A percentile compares a stretch with the other conserved stretches of the same genome.
Evolutionary conservation across 108 stramenopile genomes (phyloP).

Genomic region (Pseudonitzschia delicatissima): DNA sequence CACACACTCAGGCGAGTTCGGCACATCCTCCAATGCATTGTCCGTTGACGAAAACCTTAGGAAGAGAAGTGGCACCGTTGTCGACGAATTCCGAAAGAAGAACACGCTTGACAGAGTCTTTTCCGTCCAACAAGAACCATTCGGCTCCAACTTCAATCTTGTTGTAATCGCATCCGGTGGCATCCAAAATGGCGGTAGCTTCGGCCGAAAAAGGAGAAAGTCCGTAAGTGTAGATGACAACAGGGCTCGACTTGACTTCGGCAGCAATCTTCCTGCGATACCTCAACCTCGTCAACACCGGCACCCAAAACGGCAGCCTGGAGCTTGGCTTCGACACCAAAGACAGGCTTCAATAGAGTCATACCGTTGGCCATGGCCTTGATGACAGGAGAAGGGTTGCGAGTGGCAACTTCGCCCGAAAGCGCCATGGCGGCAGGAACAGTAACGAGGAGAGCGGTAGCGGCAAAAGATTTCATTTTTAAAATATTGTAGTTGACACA

Average conservation of each 20-base stretch:
- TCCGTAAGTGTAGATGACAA: conserved; percentile 71
- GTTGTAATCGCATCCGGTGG: conserved; percentile 45
- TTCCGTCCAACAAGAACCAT: conserved; percentile 69
- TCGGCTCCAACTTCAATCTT: conserved; percentile 62
- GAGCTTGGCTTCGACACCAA: conserved; percentile 48
- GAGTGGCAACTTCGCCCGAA: background rate
- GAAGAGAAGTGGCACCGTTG: conserved; percentile 53
- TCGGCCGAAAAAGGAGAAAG: conserved; percentile 63
- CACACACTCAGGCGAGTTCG: conserved; percentile 45
- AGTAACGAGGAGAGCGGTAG: conserved; percentile 5
- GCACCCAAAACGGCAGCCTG: conserved; percentile 58
- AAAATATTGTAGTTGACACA: background rate
- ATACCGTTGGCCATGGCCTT: conserved; percentile 63
- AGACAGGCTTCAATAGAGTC: conserved; percentile 62
- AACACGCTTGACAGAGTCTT: conserved; percentile 51
- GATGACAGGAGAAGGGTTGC: conserved; percentile 54
- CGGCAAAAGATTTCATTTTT: background rate
- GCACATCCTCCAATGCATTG: conserved; percentile 63
- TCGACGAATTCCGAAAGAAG: conserved; percentile 43
- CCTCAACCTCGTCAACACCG: conserved; percentile 43
- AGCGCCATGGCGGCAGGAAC: background rate
- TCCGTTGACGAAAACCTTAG: conserved; percentile 72
- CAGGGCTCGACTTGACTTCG: conserved; percentile 27
- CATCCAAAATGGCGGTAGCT: conserved; percentile 57
- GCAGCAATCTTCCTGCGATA: conserved; percentile 38